These are phyloP conservation scores for Silene uniflora DNA, from an alignment of 148 eudicot genomes.

Conservation along the genomic window DNA sequence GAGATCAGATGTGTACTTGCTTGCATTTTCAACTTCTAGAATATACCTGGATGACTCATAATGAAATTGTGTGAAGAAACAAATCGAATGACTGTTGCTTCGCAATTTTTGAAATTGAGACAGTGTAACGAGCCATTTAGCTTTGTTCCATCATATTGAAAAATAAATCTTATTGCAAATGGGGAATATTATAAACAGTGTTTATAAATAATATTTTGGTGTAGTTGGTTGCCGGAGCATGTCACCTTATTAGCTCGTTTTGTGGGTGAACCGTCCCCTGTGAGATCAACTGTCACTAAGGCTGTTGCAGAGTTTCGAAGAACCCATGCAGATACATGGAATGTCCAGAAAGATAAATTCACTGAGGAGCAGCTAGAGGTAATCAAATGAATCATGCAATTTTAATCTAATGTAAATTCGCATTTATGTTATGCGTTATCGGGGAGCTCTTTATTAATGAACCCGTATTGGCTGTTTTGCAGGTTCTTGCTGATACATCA, in stretches of 20 bases:
- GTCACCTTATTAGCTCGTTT: slow-evolving; percentile 76
- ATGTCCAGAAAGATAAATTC: slow-evolving; percentile 81
- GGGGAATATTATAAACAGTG: background rate
- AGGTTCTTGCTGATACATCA: slow-evolving; percentile 95
- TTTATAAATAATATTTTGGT: slow-evolving; percentile 21
- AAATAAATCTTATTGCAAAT: background rate
- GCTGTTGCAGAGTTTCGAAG: slow-evolving; percentile 97
- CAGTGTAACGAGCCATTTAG: background rate
- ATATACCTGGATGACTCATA: background rate
- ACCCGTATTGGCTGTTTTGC: slow-evolving; percentile 30
- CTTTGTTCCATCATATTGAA: background rate
- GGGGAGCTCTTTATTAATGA: slow-evolving; percentile 2
- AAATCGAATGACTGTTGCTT: background rate
- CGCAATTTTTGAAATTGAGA: background rate
- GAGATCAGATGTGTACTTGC: background rate
- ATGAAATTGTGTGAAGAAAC: background rate
- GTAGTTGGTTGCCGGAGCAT: slow-evolving; percentile 91
- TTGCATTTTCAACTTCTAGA: background rate
- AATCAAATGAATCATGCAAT: slow-evolving; percentile 6
- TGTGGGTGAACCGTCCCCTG: slow-evolving; percentile 79
- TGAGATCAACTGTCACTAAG: slow-evolving; percentile 89
- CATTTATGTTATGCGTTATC: background rate
- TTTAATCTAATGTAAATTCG: background rate
- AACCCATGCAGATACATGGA: slow-evolving; percentile 98
- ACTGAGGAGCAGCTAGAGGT: slow-evolving; percentile 98